Percentiles rank a stretch among this genome's conserved stretches.
Conservation (phyloP, 768 basidiomycete genomes). For the Pleurotus sapidus region DNA sequence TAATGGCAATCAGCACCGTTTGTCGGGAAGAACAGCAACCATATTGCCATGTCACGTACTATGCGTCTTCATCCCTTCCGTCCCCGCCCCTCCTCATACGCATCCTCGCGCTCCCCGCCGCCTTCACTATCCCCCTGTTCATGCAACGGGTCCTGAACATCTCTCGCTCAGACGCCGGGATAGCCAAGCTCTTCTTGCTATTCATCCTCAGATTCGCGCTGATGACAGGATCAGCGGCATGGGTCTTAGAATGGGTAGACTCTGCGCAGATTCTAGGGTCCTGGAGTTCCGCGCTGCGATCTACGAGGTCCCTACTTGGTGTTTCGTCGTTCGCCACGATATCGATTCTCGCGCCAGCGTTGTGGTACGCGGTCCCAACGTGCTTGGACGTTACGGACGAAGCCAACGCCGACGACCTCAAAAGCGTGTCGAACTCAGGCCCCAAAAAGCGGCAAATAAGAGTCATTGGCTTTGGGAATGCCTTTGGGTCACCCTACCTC, state of each 20-base stretch:
- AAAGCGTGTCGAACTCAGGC: slow-evolving; percentile 7
- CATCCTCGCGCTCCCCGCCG: slow-evolving; percentile 51
- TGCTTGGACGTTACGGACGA: slow-evolving; percentile 63
- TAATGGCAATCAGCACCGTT: slow-evolving; percentile 81
- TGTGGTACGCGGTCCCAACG: slow-evolving; percentile 75
- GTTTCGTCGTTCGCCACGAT: slow-evolving; percentile 50
- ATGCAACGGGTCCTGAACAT: slow-evolving; percentile 57
- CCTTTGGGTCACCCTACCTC: slow-evolving; percentile 85
- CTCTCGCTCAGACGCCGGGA: slow-evolving; percentile 72
- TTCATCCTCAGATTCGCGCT: slow-evolving; percentile 58
- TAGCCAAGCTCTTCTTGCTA: slow-evolving; percentile 63
- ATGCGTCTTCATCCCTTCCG: slow-evolving; percentile 66
- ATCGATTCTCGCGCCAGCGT: slow-evolving; percentile 46
- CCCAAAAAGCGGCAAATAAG: slow-evolving; percentile 32
- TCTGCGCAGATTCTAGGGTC: slow-evolving; percentile 45
- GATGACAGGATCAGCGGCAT: slow-evolving; percentile 58
- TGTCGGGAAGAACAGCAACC: slow-evolving; percentile 96
- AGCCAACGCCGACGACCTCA: slow-evolving; percentile 12
- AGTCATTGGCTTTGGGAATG: slow-evolving; percentile 85
- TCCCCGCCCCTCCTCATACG: slow-evolving; percentile 62
- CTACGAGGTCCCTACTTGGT: slow-evolving; percentile 59
- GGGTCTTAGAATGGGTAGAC: slow-evolving; percentile 83
- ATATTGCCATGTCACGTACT: slow-evolving; percentile 89
- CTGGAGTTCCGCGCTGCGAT: slow-evolving; percentile 44
- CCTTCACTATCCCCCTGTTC: slow-evolving; percentile 51